Conservation (phyloP, 306 rosid genomes). For the Carpinus fangiana region DNA sequence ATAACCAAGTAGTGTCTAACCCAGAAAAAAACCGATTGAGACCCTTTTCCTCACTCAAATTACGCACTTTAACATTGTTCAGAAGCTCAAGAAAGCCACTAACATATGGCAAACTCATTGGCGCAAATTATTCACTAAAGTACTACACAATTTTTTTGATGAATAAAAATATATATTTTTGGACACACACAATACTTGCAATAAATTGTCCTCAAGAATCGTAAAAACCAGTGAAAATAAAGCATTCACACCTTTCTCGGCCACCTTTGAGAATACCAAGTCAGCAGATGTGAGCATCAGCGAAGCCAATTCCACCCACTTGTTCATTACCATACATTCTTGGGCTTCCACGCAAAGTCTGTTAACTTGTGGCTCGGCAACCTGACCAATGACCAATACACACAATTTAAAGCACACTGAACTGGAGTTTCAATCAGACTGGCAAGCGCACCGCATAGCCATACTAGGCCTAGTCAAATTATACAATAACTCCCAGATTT, state of each 20-base stretch:
- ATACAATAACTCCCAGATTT: neutral
- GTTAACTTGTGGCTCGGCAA: conserved; percentile 78
- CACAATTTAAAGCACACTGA: conserved; percentile 6
- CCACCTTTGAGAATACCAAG: conserved; percentile 79
- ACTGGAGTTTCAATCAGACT: conserved; percentile 4
- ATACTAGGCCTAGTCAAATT: neutral
- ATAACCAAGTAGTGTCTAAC: neutral
- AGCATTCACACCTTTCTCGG: conserved; percentile 74
- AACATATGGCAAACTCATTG: neutral
- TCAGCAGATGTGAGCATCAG: conserved; percentile 90
- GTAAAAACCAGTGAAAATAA: conserved; percentile 1
- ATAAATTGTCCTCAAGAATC: neutral
- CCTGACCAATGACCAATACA: conserved; percentile 44
- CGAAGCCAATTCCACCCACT: conserved; percentile 83
- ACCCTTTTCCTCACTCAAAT: neutral
- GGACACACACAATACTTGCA: neutral
- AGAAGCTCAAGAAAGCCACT: neutral
- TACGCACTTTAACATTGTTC: neutral
- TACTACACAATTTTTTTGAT: neutral
- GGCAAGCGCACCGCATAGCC: neutral
- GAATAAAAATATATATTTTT: no score
- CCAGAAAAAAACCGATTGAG: neutral
- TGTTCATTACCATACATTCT: conserved; percentile 60
- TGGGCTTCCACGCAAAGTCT: conserved; percentile 78
- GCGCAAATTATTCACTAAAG: neutral